Conservation (phyloP, 345 rosid genomes). For the Eucalyptus cloeziana region DNA sequence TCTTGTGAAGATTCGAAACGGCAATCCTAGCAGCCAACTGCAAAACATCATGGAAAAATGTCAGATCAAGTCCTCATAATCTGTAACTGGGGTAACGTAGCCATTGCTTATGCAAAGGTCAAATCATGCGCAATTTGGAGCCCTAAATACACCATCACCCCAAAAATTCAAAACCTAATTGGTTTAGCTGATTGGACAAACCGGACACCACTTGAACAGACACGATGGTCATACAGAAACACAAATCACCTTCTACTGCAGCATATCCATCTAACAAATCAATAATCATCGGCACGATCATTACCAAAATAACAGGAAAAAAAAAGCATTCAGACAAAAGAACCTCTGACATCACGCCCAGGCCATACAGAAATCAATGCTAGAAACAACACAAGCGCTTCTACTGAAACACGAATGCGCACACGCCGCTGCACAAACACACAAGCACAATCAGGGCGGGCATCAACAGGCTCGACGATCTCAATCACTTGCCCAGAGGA, state of each 20-base stretch:
- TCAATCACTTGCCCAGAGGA: background rate
- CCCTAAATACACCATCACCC: background rate
- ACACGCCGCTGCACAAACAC: background rate
- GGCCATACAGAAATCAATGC: background rate
- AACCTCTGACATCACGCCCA: background rate
- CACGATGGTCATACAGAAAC: background rate
- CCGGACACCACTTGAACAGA: background rate
- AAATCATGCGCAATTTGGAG: background rate
- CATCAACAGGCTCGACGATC: background rate
- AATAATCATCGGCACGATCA: background rate
- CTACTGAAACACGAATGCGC: background rate
- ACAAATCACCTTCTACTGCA: background rate
- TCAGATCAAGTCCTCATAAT: background rate
- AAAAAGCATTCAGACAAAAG: background rate
- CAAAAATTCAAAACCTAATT: background rate
- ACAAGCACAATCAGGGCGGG: background rate
- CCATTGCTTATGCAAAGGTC: background rate
- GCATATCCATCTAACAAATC: background rate
- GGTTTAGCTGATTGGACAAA: background rate
- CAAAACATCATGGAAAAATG: background rate
- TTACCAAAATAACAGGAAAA: background rate
- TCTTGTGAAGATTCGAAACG: constrained; percentile 96
- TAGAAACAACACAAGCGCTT: background rate
- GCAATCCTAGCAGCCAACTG: constrained; percentile 99
- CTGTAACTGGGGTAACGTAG: background rate